phyloP scores from a whole-genome alignment of 78 protist genomes.

The Monosiga brevicollis region DNA sequence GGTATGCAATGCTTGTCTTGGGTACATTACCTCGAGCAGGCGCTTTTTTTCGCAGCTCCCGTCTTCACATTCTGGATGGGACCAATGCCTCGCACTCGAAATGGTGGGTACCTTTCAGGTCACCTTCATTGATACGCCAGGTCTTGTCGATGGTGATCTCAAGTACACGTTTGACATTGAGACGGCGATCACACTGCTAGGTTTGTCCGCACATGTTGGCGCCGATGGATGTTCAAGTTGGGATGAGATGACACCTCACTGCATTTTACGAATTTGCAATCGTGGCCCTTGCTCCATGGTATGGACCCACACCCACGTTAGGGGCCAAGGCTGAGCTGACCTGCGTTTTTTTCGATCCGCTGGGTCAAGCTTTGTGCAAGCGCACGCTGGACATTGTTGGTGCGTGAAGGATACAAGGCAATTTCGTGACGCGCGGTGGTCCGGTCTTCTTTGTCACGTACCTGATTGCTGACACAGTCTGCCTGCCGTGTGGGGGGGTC shows the following conservation, averaged over 20 bases:
- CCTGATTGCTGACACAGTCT: no score
- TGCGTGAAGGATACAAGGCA: neutral
- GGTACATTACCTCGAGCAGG: neutral
- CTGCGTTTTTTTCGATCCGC: constrained; percentile 39
- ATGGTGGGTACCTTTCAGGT: neutral
- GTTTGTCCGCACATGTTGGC: no score
- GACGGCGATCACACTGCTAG: no score
- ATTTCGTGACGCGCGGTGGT: neutral
- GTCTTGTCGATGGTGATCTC: constrained; percentile 44
- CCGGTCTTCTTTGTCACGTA: neutral
- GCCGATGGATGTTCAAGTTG: no score
- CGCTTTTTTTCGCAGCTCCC: neutral
- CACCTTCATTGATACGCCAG: constrained; percentile 50
- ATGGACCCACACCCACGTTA: no score
- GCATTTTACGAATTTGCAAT: no score
- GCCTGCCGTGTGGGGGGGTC: neutral
- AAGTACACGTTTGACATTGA: constrained; percentile 40
- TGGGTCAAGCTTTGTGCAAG: constrained; percentile 37
- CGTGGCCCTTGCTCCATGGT: no score
- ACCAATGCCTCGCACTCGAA: neutral
- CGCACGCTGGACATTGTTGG: constrained; percentile 17
- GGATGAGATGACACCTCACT: no score
- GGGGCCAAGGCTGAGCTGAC: constrained; percentile 20
- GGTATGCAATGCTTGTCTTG: neutral
- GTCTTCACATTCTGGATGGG: neutral